Conservation (phyloP, 495 filamentous ascomycete species). For the Trichoderma erinaceum region DNA sequence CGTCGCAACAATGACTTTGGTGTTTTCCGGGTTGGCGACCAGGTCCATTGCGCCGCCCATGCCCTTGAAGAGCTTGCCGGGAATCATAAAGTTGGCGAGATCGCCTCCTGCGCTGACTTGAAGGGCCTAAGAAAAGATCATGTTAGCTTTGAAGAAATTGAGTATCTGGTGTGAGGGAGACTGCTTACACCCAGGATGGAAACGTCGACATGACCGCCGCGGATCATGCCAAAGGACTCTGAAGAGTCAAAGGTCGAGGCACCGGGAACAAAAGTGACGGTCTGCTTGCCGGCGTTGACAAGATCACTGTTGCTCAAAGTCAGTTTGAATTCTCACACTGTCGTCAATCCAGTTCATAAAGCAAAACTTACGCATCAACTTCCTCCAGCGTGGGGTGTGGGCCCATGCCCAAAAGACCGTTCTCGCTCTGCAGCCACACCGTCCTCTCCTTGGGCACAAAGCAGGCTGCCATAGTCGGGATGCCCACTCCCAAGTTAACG, state of each 20-base stretch:
- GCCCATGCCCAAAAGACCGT: constrained; percentile 57
- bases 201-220: constrained; percentile 54
- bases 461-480: constrained; percentile 57
- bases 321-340: background rate
- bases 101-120: constrained; percentile 54
- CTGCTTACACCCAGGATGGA: constrained; percentile 47
- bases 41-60: constrained; percentile 62
- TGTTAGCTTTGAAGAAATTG: background rate
- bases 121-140: constrained; percentile 31
- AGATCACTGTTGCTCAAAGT: constrained; percentile 34
- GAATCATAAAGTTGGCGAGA: constrained; percentile 60
- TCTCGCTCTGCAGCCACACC: constrained; percentile 56
- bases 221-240: constrained; percentile 58
- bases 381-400: constrained; percentile 49
- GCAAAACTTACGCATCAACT: constrained; percentile 42
- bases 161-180: background rate
- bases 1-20: constrained; percentile 57
- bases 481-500: constrained; percentile 60
- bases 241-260: constrained; percentile 52
- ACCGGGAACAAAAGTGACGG: constrained; percentile 51
- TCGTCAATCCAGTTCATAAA: too few relatives aligned
- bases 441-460: constrained; percentile 43
- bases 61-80: constrained; percentile 57
- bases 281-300: constrained; percentile 59
- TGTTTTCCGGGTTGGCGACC: constrained; percentile 52